Evolutionary conservation across 768 basidiomycete species (phyloP).

Genomic region (Punctularia strigosozonata): DNA sequence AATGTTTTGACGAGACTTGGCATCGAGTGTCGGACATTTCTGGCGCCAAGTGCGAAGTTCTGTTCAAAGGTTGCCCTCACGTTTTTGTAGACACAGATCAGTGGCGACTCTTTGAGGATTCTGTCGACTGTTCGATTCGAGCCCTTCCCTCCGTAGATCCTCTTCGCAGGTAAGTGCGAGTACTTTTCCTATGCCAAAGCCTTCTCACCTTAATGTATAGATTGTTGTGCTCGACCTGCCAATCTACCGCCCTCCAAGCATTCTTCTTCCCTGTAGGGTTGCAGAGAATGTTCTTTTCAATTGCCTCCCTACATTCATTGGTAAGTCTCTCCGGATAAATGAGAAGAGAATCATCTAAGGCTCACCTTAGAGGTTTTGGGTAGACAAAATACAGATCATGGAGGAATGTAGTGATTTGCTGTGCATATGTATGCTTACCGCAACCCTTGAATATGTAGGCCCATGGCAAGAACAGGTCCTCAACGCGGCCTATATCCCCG

Average conservation of each 20-base stretch:
- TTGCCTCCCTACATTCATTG: slow-evolving; percentile 4
- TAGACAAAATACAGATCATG: slow-evolving; percentile 2
- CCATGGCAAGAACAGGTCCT: slow-evolving; percentile 4
- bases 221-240: slow-evolving; percentile 4
- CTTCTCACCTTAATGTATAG: slow-evolving; percentile 3
- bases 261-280: slow-evolving; percentile 4
- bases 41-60: neutral
- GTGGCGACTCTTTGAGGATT: neutral
- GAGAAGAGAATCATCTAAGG: neutral
- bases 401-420: slow-evolving; percentile 3
- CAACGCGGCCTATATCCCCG: slow-evolving; percentile 11
- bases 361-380: slow-evolving; percentile 4
- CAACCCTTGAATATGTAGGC: slow-evolving; percentile 4
- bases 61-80: neutral
- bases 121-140: neutral
- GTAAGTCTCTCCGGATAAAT: slow-evolving; percentile 14
- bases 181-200: neutral
- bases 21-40: neutral
- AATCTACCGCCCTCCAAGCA: slow-evolving; percentile 3
- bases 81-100: neutral
- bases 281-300: slow-evolving; percentile 1
- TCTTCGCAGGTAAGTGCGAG: neutral
- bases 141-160: neutral
- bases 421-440: slow-evolving; percentile 10
- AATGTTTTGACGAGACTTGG: neutral